These are phyloP conservation scores for Tolypocladium ovalisporum DNA, from an alignment of 2,329 filamentous ascomycete genomes.

Conservation along the genomic window DNA sequence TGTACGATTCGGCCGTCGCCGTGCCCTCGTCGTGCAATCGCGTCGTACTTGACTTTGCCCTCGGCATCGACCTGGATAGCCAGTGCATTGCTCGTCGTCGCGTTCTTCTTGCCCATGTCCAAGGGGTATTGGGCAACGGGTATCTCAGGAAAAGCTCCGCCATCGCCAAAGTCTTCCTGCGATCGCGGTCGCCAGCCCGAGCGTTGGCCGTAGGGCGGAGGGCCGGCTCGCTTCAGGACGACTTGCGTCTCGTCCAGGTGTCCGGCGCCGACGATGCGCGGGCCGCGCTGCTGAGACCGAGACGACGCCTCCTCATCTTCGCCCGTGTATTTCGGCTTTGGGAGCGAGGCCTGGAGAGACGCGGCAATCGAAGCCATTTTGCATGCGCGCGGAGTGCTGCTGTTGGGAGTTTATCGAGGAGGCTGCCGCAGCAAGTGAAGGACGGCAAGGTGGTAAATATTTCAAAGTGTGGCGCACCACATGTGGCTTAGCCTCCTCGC, in stretches of 20 bases:
- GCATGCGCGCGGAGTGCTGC: constrained; percentile 7
- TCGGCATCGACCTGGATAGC: constrained; percentile 85
- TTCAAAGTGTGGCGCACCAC: constrained; percentile 17
- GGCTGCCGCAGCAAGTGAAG: background rate
- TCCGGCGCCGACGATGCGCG: constrained; percentile 68
- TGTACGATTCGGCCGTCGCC: constrained; percentile 76
- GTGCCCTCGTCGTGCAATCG: constrained; percentile 85
- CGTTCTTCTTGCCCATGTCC: constrained; percentile 79
- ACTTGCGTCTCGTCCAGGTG: constrained; percentile 80
- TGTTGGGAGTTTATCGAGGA: constrained; percentile 9
- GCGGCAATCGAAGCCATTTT: constrained; percentile 56
- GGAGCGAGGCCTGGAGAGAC: constrained; percentile 69
- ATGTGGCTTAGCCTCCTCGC: constrained; percentile 17
- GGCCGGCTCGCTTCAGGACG: constrained; percentile 70
- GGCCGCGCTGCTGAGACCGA: constrained; percentile 64
- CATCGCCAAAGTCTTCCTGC: constrained; percentile 89
- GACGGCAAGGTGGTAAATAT: constrained; percentile 15
- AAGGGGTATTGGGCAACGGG: constrained; percentile 90
- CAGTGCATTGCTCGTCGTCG: constrained; percentile 69
- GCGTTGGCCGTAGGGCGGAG: constrained; percentile 80
- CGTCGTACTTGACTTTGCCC: constrained; percentile 93
- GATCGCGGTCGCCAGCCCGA: constrained; percentile 81
- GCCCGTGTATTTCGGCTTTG: constrained; percentile 83
- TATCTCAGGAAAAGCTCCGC: constrained; percentile 90
- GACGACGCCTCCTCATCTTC: constrained; percentile 73